Evolutionary conservation across 805 yeast genomes (phyloP).

Genomic region (Cyberlindnera galapagoensis): DNA sequence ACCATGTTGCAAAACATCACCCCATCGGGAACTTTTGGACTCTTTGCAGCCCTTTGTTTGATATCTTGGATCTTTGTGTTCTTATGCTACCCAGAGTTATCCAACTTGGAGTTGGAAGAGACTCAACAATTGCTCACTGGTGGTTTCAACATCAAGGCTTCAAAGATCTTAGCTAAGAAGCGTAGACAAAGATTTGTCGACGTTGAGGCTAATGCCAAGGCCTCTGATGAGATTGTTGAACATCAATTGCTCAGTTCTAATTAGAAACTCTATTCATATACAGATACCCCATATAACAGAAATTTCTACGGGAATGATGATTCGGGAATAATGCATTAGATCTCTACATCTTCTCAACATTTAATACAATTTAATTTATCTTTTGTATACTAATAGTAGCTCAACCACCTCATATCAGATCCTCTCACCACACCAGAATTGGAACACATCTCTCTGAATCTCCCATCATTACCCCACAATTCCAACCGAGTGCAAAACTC

Average conservation of each 20-base stretch:
- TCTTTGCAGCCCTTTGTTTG: conserved; percentile 78
- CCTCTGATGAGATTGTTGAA: conserved; percentile 24
- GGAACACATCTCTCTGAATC: conserved; percentile 34
- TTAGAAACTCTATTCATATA: background rate
- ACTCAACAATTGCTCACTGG: conserved; percentile 73
- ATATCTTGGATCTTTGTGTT: conserved; percentile 67
- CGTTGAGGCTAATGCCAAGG: conserved; percentile 21
- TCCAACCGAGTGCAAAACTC: conserved; percentile 48
- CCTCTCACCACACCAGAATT: conserved; percentile 8
- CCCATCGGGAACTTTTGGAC: conserved; percentile 90
- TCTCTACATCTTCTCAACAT: no score
- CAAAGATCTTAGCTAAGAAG: conserved; percentile 48
- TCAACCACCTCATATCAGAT: no score
- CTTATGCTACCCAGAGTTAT: conserved; percentile 88
- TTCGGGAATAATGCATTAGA: no score
- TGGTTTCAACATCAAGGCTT: conserved; percentile 79
- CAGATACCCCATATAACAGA: no score
- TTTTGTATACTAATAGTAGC: no score
- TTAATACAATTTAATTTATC: no score
- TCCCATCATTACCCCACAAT: conserved; percentile 35
- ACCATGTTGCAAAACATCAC: conserved; percentile 92
- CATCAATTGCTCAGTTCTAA: conserved; percentile 10
- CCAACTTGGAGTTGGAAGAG: conserved; percentile 87
- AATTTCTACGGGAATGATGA: no score
- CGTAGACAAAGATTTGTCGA: conserved; percentile 22